Evolutionary conservation across 805 yeast genomes (phyloP).

Genomic region (Helenozyma rhizophorensis): DNA sequence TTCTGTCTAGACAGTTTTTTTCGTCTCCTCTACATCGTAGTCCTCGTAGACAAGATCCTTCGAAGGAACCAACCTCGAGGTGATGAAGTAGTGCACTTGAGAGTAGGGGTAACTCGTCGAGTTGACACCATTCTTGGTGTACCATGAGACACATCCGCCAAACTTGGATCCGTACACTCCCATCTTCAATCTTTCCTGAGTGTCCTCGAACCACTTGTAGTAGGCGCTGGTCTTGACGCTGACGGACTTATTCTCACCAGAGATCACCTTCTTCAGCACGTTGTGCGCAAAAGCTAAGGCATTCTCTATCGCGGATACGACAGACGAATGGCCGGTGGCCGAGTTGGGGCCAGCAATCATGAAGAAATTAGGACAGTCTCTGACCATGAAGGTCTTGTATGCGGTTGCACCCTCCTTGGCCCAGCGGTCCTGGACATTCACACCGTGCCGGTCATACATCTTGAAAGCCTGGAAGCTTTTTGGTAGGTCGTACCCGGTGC

Average conservation of each 20-base stretch:
- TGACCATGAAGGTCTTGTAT: slow-evolving; percentile 30
- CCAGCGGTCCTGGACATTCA: slow-evolving; percentile 23
- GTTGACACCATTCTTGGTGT: slow-evolving; percentile 24
- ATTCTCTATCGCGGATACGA: slow-evolving; percentile 36
- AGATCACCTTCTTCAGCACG: slow-evolving; percentile 22
- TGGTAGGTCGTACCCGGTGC: slow-evolving; percentile 35
- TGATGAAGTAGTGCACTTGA: slow-evolving; percentile 27
- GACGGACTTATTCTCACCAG: slow-evolving; percentile 25
- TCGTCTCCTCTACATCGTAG: too few relatives aligned
- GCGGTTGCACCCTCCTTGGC: slow-evolving; percentile 28
- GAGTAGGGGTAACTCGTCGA: slow-evolving; percentile 35
- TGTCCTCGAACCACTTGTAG: slow-evolving; percentile 28
- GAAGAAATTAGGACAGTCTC: slow-evolving; percentile 33
- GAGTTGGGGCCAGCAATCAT: slow-evolving; percentile 38
- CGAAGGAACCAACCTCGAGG: slow-evolving; percentile 9
- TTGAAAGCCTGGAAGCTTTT: slow-evolving; percentile 15
- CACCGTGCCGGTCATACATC: slow-evolving; percentile 25
- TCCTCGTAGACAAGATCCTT: slow-evolving; percentile 10
- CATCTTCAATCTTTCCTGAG: slow-evolving; percentile 22
- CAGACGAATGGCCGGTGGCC: slow-evolving; percentile 41
- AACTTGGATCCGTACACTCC: slow-evolving; percentile 34
- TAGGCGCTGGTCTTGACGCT: slow-evolving; percentile 29
- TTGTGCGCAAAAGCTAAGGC: slow-evolving; percentile 20
- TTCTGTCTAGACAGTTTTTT: slow-evolving; percentile 3
- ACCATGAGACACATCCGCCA: slow-evolving; percentile 43